Conservation (phyloP, 2,329 filamentous ascomycete species). For the Arthrocladium fulminans region DNA sequence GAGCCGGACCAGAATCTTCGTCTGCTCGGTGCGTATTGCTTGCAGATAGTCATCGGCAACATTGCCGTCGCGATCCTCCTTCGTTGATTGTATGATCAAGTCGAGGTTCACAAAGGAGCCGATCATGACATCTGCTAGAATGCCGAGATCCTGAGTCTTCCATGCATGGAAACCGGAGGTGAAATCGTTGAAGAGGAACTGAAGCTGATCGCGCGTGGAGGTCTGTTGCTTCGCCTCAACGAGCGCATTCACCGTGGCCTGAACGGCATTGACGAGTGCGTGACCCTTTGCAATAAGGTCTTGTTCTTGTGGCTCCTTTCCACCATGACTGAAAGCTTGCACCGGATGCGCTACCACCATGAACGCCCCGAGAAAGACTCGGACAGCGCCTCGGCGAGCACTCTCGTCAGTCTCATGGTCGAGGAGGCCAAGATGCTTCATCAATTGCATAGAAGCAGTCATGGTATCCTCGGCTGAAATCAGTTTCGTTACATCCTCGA, state of each 20-base stretch:
- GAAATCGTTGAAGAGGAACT: conserved; percentile 51
- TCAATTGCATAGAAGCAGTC: conserved; percentile 44
- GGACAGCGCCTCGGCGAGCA: conserved; percentile 43
- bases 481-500: conserved; percentile 50
- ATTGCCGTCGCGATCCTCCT: conserved; percentile 52
- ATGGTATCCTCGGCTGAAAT: conserved; percentile 49
- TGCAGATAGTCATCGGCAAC: conserved; percentile 55
- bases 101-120: conserved; percentile 58
- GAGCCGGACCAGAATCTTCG: conserved; percentile 52
- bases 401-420: conserved; percentile 40
- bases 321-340: conserved; percentile 46
- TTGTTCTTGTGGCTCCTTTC: conserved; percentile 53
- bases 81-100: conserved; percentile 59
- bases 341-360: conserved; percentile 54
- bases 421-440: conserved; percentile 48
- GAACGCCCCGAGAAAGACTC: conserved; percentile 56
- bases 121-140: conserved; percentile 57
- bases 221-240: neutral
- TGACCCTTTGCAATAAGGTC: conserved; percentile 54
- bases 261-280: conserved; percentile 42
- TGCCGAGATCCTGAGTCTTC: conserved; percentile 55
- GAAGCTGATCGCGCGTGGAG: conserved; percentile 35
- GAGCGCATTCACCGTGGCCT: conserved; percentile 8
- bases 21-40: conserved; percentile 58
- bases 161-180: conserved; percentile 56